Conservation (phyloP, 1,284 basidiomycete species). For the Anthracocystis setariae region DNA sequence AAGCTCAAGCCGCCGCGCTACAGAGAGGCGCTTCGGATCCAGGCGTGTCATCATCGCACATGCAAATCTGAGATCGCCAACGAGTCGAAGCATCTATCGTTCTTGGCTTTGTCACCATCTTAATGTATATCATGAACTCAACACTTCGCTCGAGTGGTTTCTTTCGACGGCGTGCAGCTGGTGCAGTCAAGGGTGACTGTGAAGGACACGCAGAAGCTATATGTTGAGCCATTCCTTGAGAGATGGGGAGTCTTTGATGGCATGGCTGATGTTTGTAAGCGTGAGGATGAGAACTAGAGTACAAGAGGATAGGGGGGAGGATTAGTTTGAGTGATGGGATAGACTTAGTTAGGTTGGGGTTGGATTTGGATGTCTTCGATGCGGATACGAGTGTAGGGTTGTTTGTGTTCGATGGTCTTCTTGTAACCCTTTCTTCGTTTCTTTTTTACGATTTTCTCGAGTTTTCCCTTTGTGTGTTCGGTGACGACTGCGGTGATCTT, state of each 20-base stretch:
- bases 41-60: neutral
- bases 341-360: constrained; percentile 2
- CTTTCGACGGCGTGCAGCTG: no score
- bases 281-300: neutral
- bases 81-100: no score
- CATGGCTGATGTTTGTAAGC: no score
- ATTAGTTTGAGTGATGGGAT: neutral
- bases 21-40: constrained; percentile 2
- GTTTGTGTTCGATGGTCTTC: constrained; percentile 85
- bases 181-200: no score
- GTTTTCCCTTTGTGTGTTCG: constrained; percentile 92
- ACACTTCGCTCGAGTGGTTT: no score
- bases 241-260: no score
- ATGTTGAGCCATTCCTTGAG: no score
- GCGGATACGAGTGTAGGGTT: constrained; percentile 82
- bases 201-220: no score
- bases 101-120: no score
- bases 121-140: no score
- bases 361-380: constrained; percentile 64
- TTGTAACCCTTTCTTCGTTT: constrained; percentile 96
- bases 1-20: constrained; percentile 26
- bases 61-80: no score
- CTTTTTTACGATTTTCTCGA: constrained; percentile 92
- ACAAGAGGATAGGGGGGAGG: neutral
- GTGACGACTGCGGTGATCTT: constrained; percentile 86